Evolutionary conservation across 1,284 basidiomycete genomes (phyloP).

Genomic region (Moesziomyces sp.): DNA sequence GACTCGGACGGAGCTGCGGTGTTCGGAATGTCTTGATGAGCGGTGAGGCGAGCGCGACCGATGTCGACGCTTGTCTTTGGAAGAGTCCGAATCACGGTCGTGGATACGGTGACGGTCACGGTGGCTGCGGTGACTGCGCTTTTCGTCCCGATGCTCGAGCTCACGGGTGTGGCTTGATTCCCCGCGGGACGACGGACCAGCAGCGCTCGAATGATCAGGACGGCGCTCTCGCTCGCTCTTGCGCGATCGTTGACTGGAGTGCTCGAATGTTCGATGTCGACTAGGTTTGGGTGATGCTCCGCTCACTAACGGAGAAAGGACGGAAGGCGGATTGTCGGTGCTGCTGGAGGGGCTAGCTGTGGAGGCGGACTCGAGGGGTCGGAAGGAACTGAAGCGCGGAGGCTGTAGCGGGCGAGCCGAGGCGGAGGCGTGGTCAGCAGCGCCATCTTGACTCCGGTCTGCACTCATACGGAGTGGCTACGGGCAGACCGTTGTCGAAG

Average conservation of each 20-base stretch:
- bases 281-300: background rate
- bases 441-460: constrained; percentile 12
- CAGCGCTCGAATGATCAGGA: no score
- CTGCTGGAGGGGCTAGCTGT: background rate
- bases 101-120: no score
- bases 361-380: constrained; percentile 2
- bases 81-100: no score
- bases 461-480: constrained; percentile 18
- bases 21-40: no score
- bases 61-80: background rate
- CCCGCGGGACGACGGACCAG: no score
- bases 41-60: constrained; percentile 2
- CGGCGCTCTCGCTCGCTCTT: background rate
- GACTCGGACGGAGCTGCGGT: background rate
- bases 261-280: background rate
- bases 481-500: constrained; percentile 22
- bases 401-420: background rate
- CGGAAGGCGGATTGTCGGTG: background rate
- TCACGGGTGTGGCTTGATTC: no score
- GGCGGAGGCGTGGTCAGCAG: background rate
- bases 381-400: constrained; percentile 15
- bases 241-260: background rate
- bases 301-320: background rate
- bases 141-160: background rate
- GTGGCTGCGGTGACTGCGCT: background rate